Evolutionary conservation across 768 basidiomycete species (phyloP), one percentile per base, ranked within the genome.

Genomic region (Russula compacta): DNA sequence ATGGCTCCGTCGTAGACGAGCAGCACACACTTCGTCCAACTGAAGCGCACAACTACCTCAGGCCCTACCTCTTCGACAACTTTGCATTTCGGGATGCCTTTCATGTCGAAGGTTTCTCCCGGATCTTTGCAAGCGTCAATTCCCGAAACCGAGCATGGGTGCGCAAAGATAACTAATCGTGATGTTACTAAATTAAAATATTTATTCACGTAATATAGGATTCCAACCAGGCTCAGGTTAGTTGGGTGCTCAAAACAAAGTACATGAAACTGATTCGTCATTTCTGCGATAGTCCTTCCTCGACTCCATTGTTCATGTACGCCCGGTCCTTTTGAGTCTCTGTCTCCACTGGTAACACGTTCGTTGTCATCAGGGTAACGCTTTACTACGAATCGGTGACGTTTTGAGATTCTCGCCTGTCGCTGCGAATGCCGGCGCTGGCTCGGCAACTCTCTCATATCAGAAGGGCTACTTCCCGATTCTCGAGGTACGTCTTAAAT

Each of bases 391-490:
- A 3, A 65, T 75, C 6, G 67, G 69, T n/a, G 71, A 73, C n/a
- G 70, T 74, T 49, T 49, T 75, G 32, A 50, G 64, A 6, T 72
- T 60, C 39, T n/a, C 52, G 3, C 55, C 66, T 0, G 70, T 73
- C 11, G 51, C 64, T 33, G 53, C 60, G 38, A 40, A 53, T 35
- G 66, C 64, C 2, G 71, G 66, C 9, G 32, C 47, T 5, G 42
- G 43, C 1, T 42, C 46, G 0, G 50, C 39, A 12, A 55, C 47
- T 0, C 60, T 75, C 24, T 72, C 74, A 7, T 76, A 72, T 57
- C 71, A 74, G 63, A 59, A 66, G 15, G 73, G 67, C 1, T 73
- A 72, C 59, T 67, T 75, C 48, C 69, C 68, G 2, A 47, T 75
- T 19, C 64, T 75, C 12, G 59, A 66, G 53, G 74, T 74, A 54